A percentile compares a stretch with the other conserved stretches of the same genome.
Evolutionary conservation across 2,329 filamentous ascomycete genomes (phyloP).

Genomic region (Pezizomycotina sp.): DNA sequence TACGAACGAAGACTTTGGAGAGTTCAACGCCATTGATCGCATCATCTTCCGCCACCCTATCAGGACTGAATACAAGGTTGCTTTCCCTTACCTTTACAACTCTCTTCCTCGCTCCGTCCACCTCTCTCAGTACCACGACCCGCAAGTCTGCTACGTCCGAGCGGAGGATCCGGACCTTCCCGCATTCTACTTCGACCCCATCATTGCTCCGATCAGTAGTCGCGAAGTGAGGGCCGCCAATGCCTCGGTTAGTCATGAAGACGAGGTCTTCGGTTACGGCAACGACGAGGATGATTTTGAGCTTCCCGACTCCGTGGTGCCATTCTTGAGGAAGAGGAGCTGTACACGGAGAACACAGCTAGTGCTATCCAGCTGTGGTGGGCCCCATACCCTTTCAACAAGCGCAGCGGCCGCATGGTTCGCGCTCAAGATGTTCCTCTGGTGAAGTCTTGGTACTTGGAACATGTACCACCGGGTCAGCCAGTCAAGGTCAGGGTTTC

Average conservation of each 20-base stretch:
- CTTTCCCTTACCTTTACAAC: conserved; percentile 90
- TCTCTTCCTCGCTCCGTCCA: conserved; percentile 88
- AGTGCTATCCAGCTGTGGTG: conserved; percentile 92
- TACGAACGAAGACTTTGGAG: conserved; percentile 96
- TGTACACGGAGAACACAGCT: conserved; percentile 77
- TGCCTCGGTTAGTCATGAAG: conserved; percentile 77
- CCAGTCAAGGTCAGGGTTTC: conserved; percentile 96
- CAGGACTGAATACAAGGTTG: conserved; percentile 86
- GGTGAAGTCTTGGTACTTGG: conserved; percentile 96
- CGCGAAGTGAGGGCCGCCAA: conserved; percentile 89
- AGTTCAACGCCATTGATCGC: conserved; percentile 97
- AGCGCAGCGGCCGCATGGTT: conserved; percentile 87
- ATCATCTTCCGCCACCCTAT: conserved; percentile 96
- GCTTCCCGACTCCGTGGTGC: conserved; percentile 61
- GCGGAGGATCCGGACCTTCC: conserved; percentile 78
- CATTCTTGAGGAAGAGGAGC: conserved; percentile 77
- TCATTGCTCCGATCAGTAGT: conserved; percentile 93
- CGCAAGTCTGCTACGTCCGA: conserved; percentile 78
- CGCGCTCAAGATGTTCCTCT: conserved; percentile 91
- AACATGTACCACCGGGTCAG: conserved; percentile 79
- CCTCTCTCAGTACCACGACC: conserved; percentile 82
- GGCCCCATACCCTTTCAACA: conserved; percentile 92
- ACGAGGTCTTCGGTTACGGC: conserved; percentile 73
- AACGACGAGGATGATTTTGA: conserved; percentile 76
- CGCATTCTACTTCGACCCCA: conserved; percentile 94